Base-by-base conservation (phyloP, 1,284 basidiomycete species). In the Trametes hirsuta region DNA sequence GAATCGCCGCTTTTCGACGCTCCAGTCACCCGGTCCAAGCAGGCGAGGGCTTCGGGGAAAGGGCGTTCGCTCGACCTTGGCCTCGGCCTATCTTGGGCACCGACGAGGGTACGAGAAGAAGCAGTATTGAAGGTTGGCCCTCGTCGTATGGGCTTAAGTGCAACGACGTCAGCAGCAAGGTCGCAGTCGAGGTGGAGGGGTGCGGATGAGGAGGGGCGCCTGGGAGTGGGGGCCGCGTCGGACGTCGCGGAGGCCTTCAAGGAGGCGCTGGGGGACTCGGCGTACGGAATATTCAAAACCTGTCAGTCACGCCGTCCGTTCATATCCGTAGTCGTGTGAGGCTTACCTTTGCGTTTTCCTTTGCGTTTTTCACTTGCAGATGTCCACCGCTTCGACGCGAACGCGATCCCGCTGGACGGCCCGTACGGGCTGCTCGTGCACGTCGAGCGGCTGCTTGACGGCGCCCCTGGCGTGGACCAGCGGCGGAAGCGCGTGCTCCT, bases 371-470 rank as follows among this genome's bases (percentile, higher is more conserved):
- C 25, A 6, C 22, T 47, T 55, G 45, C 53, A 77, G 75, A 74
- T 65, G 74, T 76, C 47, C 74, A 74, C 68, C 84, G 85, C 56
- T 91, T 88, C 69, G 89, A 91, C 71, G 86, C 86, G 44, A 83
- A 87, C 65, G 79, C 83, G 46, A 91, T 91, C 49, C 85, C 88
- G 6, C 83, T 92, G 50, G 86, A 91, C 59, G 90, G 90, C 18
- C 82, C 86, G 11, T 79, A 77, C 40, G 89, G 90, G 22, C 83
- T 91, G 47, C 77, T 90, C 30, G 70, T 77, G 34, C 83, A 82
- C 52, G 85, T 90, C 6, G 84, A 86, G 67, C 79, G 79, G 47
- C 76, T 91, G 45, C 78, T 91, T 53, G 76, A 77, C 52, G 75
- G 82, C 35, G 70, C 75, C 18, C 79, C 79, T 22, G 75, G 76